Conservation (phyloP, 805 yeast genomes). For the Metschnikowia vanudenii region DNA sequence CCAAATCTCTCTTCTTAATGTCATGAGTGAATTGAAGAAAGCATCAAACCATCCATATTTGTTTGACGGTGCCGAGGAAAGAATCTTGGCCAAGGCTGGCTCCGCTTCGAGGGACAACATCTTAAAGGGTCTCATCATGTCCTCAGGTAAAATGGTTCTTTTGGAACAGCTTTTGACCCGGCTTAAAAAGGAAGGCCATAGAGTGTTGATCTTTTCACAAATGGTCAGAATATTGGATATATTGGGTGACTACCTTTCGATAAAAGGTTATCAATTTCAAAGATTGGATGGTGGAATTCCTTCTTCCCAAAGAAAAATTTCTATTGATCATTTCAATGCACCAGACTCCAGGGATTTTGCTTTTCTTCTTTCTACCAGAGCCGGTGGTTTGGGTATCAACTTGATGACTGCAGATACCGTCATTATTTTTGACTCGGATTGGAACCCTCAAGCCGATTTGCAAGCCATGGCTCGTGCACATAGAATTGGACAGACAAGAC, state of each 20-base stretch:
- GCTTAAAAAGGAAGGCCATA: conserved; percentile 88
- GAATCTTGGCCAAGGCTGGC: conserved; percentile 67
- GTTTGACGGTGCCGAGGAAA: conserved; percentile 89
- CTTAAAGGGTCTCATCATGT: conserved; percentile 90
- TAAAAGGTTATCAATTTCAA: conserved; percentile 86
- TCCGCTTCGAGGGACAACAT: conserved; percentile 70
- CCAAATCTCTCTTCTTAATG: conserved; percentile 83
- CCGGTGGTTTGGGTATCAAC: conserved; percentile 98
- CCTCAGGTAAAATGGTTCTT: conserved; percentile 96
- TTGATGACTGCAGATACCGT: conserved; percentile 99
- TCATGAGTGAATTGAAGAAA: conserved; percentile 94
- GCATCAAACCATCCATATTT: conserved; percentile 97
- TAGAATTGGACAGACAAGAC: conserved; percentile 98
- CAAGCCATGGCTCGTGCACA: conserved; percentile 99
- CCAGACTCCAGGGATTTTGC: conserved; percentile 91
- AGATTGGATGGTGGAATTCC: conserved; percentile 96
- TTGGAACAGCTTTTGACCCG: conserved; percentile 85
- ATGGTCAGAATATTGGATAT: conserved; percentile 97
- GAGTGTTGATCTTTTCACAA: conserved; percentile 92
- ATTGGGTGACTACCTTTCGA: conserved; percentile 84
- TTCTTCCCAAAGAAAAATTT: conserved; percentile 86
- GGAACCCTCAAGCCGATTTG: conserved; percentile 99
- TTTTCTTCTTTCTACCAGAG: conserved; percentile 88
- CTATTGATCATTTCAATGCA: conserved; percentile 95
- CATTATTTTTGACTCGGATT: conserved; percentile 94